phyloP scores from a whole-genome alignment of 306 rosid species.

The Glycine soja region DNA sequence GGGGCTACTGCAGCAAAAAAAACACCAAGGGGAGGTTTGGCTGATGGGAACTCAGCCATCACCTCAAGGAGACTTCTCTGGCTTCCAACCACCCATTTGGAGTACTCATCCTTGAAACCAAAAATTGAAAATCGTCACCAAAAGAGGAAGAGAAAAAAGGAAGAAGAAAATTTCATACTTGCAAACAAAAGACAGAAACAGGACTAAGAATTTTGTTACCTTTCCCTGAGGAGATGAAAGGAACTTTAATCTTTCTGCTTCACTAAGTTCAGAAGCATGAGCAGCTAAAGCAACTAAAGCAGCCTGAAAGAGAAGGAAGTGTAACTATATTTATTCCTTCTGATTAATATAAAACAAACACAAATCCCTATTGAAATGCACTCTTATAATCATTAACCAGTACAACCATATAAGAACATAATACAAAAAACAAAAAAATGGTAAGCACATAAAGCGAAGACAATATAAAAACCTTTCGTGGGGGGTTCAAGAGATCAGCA shows the following conservation, averaged over 20 bases:
- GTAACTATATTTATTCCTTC: constrained; percentile 25
- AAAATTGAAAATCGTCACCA: constrained; percentile 27
- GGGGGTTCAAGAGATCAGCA: constrained; percentile 90
- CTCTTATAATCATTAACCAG: not conserved
- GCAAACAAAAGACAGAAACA: constrained; percentile 20
- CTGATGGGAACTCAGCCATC: constrained; percentile 94
- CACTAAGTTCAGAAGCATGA: constrained; percentile 79
- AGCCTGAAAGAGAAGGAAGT: constrained; percentile 59
- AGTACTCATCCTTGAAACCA: constrained; percentile 82
- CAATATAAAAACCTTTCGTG: constrained; percentile 72
- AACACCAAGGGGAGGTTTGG: constrained; percentile 94
- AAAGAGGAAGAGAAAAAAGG: not conserved
- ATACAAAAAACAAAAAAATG: not conserved
- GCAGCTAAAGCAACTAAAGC: constrained; percentile 89
- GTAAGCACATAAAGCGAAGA: constrained; percentile 20
- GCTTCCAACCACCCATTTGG: constrained; percentile 89
- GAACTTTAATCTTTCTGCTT: constrained; percentile 80
- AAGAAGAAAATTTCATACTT: not conserved
- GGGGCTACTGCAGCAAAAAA: constrained; percentile 93
- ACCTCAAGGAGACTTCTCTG: constrained; percentile 95
- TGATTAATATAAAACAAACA: constrained; percentile 2
- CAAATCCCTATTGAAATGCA: constrained; percentile 25
- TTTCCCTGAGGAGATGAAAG: constrained; percentile 91
- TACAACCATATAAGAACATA: not conserved
- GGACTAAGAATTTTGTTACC: constrained; percentile 54